Evolutionary conservation across 208 protist genomes (phyloP), one percentile per base, ranked within the genome.

Genomic region (Acanthamoeba polyphaga): DNA sequence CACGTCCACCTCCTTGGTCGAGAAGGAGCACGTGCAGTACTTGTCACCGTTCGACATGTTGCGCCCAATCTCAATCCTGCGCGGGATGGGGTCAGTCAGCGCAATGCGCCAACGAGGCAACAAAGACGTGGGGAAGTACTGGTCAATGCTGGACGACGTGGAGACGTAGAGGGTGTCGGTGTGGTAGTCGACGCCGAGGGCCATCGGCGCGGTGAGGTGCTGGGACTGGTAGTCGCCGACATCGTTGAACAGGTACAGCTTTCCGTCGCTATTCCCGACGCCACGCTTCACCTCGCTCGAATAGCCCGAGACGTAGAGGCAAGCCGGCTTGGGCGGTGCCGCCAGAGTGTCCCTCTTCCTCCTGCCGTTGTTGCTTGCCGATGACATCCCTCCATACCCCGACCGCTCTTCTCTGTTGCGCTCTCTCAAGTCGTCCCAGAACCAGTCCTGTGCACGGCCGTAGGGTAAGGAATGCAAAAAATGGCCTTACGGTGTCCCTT

Each of bases 1-100:
- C 5, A 84, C 74, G 32, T 84, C 38, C 13, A 84, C 43, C 43
- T 84, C 22, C 74, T 84, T 27, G 5, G 74, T 84, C 7, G 34
- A 55, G 19, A 84, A 84, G 38, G 74, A 55, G 74, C 74, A 84
- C 74, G 74, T 84, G 74, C 74, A 84, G 74, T 84, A 84, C 74
- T 84, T 84, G 22, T 84, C 74, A 38, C 74, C 43, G 24, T 10
- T 53, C 15, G 74, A 55, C 74, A 84, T 22, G 22, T 53, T 53
- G 22, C 22, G 19, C 32, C 74, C 74, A 24, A 84, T 84, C 74
- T 46, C 22, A 24, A 53, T 13, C 74, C 74, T 84, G 74, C 22
- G 27, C 17, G 3, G 4, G 32, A 49, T 49, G 15, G 66, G 66
- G 8, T 38, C 29, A 74, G n/a, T 34, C 6, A 15, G 64, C 24